phyloP scores from a whole-genome alignment of 345 rosid genomes.

The Gossypium raimondii region DNA sequence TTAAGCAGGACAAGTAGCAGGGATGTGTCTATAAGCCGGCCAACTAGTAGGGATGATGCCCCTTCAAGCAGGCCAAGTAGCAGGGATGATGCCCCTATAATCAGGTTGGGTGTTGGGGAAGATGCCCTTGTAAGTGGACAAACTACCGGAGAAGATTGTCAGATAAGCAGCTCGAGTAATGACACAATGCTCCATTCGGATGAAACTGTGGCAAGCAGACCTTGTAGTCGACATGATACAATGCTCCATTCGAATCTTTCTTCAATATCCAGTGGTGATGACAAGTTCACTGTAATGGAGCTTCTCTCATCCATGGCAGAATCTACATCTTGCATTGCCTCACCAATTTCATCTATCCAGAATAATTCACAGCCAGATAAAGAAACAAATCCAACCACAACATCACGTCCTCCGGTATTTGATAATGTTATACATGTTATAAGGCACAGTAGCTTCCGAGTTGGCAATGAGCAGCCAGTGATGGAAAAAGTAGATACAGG shows the following conservation, averaged over 20 bases:
- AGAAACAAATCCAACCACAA: conserved; percentile 29
- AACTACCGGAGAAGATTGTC: conserved; percentile 6
- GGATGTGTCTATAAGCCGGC: conserved; percentile 8
- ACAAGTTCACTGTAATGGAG: conserved; percentile 66
- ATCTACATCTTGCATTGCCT: conserved; percentile 27
- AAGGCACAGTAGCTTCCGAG: conserved; percentile 82
- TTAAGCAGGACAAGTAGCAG: conserved; percentile 16
- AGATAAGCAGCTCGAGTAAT: conserved; percentile 20
- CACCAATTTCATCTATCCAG: conserved; percentile 31
- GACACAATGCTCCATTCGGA: neutral
- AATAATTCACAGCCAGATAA: conserved; percentile 42
- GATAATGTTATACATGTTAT: conserved; percentile 88
- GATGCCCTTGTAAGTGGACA: neutral
- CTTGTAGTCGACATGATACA: conserved; percentile 27
- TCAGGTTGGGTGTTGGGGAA: conserved; percentile 15
- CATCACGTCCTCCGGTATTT: conserved; percentile 56
- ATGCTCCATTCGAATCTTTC: conserved; percentile 27
- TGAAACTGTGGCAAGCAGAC: conserved; percentile 17
- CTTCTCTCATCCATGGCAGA: conserved; percentile 46
- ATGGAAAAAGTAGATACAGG: conserved; percentile 84
- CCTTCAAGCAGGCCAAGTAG: conserved; percentile 18
- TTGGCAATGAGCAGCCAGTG: conserved; percentile 80
- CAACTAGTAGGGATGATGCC: conserved; percentile 16
- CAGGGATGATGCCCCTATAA: conserved; percentile 12
- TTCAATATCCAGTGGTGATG: conserved; percentile 47